Evolutionary conservation across 306 rosid species (phyloP), one percentile per base, ranked within the genome.

Genomic region (Inga laurina): DNA sequence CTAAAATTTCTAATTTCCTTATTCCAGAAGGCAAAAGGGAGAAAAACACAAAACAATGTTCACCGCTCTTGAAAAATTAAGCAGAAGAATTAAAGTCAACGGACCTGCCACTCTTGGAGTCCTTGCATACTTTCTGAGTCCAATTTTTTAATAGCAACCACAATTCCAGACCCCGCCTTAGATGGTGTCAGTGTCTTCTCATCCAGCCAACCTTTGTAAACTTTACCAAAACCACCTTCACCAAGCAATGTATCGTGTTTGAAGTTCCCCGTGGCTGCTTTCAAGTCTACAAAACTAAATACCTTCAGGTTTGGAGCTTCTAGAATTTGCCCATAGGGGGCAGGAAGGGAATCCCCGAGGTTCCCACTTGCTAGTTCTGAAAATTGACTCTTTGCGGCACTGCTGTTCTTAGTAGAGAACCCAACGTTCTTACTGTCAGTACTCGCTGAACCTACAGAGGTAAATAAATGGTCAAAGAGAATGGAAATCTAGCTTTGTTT

Each of bases 191-290:
- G 90, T 10, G 94, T 90, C 72, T 62, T 87, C 75, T 84, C 90
- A 83, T 95, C 91, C 41, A 95, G 82, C 97, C 98, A 93, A 59
- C 97, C 97, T 81, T 89, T 96, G 88, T 88, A 91, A 48, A 96
- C 99, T 85, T 78, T 90, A 11, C 98, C 99, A 83, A 96, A 96
- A 4, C 98, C 99, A 43, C 98, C 98, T 73, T 92, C 93, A 9
- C 99, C 99, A 44, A 93, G 80, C 84, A 95, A 80, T 70, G 84
- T 15, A 83, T 89, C 90, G 4, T 84, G 16, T 70, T 78, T 93
- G 92, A 96, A 96, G 79, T 81, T 82, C 88, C 37, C 90, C 0
- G 98, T 87, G 7, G 94, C 92, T 1, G 85, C 64, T 83, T 85
- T 93, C 91, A 93, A 30, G 30, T 95, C 99, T 12, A 78, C 82